Percentiles rank a stretch among this genome's conserved stretches.
phyloP scores from a whole-genome alignment of 768 basidiomycete genomes.

The Kwoniella botswanensis region DNA sequence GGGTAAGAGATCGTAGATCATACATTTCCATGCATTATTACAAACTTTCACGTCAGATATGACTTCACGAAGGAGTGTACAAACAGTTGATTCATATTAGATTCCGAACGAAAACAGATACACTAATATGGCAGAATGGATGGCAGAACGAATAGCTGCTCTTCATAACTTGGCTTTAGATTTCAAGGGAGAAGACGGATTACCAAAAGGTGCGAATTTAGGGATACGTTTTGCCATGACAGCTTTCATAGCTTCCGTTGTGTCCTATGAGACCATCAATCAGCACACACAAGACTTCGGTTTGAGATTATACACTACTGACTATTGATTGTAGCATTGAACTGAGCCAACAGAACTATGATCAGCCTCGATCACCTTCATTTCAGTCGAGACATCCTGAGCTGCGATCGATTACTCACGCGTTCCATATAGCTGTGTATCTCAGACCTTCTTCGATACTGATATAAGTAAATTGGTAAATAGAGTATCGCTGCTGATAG shows the following conservation, averaged over 20 bases:
- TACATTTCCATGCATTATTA: conserved; percentile 9
- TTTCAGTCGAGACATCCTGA: conserved; percentile 8
- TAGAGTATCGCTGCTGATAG: no score
- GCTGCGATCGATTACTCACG: conserved; percentile 36
- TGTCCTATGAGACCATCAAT: conserved; percentile 30
- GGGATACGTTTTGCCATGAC: conserved; percentile 35
- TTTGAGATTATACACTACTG: conserved; percentile 30
- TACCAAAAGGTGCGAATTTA: conserved; percentile 30
- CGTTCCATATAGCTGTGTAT: conserved; percentile 68
- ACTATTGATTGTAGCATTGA: conserved; percentile 64
- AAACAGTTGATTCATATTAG: no score
- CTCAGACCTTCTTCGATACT: conserved; percentile 64
- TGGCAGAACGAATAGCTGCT: no score
- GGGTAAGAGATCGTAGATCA: conserved; percentile 17
- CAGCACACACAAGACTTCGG: neutral
- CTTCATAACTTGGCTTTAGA: neutral
- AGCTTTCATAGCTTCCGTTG: conserved; percentile 43
- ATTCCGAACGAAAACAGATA: no score
- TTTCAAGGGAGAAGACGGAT: neutral
- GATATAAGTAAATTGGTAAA: neutral
- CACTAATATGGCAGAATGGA: no score
- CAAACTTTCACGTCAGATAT: neutral
- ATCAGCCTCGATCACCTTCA: neutral
- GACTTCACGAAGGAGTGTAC: neutral
- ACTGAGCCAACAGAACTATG: conserved; percentile 14